A percentile compares a stretch with the other conserved stretches of the same genome.
These are phyloP conservation scores for Yarrowia bubula DNA, from an alignment of 805 yeast species.

Conservation along the genomic window DNA sequence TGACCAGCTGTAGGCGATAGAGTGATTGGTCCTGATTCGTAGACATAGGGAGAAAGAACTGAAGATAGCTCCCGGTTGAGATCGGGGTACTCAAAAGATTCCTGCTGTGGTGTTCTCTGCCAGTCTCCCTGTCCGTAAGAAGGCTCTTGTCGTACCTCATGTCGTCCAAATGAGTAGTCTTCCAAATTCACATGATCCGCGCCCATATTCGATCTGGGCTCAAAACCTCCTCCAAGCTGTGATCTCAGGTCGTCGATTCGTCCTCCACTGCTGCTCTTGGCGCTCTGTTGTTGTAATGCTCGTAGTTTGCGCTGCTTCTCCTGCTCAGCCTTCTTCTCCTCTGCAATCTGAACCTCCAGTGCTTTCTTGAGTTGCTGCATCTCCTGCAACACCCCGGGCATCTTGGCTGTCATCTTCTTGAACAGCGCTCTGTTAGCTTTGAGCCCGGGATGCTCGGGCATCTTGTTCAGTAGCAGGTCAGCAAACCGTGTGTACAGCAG, in stretches of 20 bases:
- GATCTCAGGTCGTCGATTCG: constrained; percentile 1
- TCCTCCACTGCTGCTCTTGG: background rate
- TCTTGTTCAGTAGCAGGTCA: constrained; percentile 51
- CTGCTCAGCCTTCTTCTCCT: constrained; percentile 4
- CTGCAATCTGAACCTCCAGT: background rate
- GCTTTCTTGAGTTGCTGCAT: constrained; percentile 34
- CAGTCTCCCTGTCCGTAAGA: background rate
- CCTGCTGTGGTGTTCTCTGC: background rate
- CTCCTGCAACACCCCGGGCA: constrained; percentile 34
- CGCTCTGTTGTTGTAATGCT: background rate
- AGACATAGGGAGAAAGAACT: constrained; percentile 10
- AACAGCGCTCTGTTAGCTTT: constrained; percentile 27
- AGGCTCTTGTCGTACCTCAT: background rate
- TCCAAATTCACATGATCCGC: constrained; percentile 6
- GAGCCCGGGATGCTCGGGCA: constrained; percentile 46
- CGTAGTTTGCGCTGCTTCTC: background rate
- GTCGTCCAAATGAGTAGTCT: background rate
- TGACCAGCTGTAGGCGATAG: constrained; percentile 4
- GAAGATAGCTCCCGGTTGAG: constrained; percentile 18
- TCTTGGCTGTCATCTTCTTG: constrained; percentile 32
- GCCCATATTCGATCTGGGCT: background rate
- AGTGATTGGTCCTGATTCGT: background rate
- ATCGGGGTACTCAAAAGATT: constrained; percentile 20
- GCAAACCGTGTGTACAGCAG: constrained; percentile 57
- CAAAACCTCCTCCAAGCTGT: background rate